Evolutionary conservation across 371 early-diverging fungal species (phyloP), one percentile per base, ranked within the genome.

Genomic region (Apophysomyces sp.): DNA sequence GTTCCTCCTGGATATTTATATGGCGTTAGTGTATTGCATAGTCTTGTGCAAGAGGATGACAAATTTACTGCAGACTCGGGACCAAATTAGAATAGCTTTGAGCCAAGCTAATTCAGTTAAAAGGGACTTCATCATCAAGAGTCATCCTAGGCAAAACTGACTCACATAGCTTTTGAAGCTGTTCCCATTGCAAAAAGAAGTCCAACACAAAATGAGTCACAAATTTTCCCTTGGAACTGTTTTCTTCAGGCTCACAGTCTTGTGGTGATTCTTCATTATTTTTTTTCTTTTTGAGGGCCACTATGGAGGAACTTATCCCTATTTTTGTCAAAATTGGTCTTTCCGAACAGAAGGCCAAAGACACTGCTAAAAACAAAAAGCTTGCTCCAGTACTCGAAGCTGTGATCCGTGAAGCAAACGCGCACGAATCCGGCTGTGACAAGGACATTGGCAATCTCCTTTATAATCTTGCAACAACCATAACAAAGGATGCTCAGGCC

Each of bases 321-420:
- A 79, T 91, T 63, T 96, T 98, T 80, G 82, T 86, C 67, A 82
- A 83, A 59, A 93, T 97, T 64, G 98, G 98, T 13, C 82, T 98
- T 41, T 85, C 90, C 55, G 92, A 92, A 67, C 85, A 86, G 64
- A 95, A 96, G 74, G 98, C 98, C 57, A 90, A 92, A 74, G 97
- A 97, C 68, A 95, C 97, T 0, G 94, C 90, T 40, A 90, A 88
- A 64, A 98, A 98, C 83, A 95, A 95, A 74, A 98, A 97, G 74
- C 76, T 98, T 8, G 89, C 93, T 6, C 89, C 93, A 2, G 81
- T 83, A 15, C 84, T 98, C 30, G 87, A 86, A 61, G 71, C 61
- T 28, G 77, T 81, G 26, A 88, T 89, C 53, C 67, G 78, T 55
- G 80, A 90, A 54, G 90, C 92, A 7, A 86, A 88, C 15, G 82